Percentiles rank a stretch among this genome's conserved stretches.
phyloP scores from a whole-genome alignment of 768 basidiomycete genomes.

The Nidularia pulvinata region DNA sequence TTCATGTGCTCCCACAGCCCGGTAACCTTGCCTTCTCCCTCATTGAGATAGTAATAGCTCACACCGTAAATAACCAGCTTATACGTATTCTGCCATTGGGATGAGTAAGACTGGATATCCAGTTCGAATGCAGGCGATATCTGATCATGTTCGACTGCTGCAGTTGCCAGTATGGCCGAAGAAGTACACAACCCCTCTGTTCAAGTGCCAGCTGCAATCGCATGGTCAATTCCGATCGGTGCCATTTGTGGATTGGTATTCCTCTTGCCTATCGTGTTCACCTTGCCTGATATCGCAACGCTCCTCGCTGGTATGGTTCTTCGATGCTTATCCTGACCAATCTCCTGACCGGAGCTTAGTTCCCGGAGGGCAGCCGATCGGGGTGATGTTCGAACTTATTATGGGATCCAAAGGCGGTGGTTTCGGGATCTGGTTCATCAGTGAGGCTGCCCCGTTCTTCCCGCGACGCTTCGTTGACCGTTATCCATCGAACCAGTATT shows the following conservation, averaged over 20 bases:
- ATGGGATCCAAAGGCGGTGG: slow-evolving; percentile 65
- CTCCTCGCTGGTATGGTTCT: slow-evolving; percentile 44
- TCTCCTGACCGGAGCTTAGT: slow-evolving; percentile 23
- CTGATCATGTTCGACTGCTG: background rate
- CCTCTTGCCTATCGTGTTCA: slow-evolving; percentile 64
- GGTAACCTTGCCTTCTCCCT: background rate
- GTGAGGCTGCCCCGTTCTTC: slow-evolving; percentile 15
- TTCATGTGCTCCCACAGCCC: background rate
- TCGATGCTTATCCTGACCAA: slow-evolving; percentile 3
- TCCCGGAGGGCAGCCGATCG: slow-evolving; percentile 62
- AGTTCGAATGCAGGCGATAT: background rate
- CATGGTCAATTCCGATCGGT: slow-evolving; percentile 53
- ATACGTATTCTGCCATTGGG: slow-evolving; percentile 58
- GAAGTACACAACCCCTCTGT: slow-evolving; percentile 59
- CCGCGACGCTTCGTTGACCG: too few species aligned
- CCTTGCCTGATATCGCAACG: slow-evolving; percentile 54
- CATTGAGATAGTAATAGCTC: background rate
- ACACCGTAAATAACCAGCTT: slow-evolving; percentile 27
- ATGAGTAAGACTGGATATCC: slow-evolving; percentile 42
- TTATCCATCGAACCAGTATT: slow-evolving; percentile 33
- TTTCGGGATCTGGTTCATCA: slow-evolving; percentile 55
- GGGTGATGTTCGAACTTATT: slow-evolving; percentile 57
- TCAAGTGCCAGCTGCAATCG: slow-evolving; percentile 55
- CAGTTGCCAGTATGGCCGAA: slow-evolving; percentile 68
- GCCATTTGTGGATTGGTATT: slow-evolving; percentile 50